These are phyloP conservation scores for Gleditsia sinensis DNA, from an alignment of 306 rosid genomes.

Conservation along the genomic window DNA sequence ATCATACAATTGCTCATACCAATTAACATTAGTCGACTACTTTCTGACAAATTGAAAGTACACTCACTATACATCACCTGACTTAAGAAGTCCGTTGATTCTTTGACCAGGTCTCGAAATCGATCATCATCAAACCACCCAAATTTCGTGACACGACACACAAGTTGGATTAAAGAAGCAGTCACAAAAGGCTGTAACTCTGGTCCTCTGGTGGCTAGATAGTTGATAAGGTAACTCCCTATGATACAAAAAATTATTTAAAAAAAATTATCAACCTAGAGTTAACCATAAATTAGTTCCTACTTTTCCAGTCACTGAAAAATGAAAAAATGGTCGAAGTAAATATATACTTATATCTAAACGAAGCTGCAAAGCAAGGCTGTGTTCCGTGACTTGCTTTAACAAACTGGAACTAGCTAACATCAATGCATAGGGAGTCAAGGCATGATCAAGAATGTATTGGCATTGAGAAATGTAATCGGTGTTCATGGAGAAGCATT, in stretches of 20 bases:
- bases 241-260: slow-evolving; percentile 24
- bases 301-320: slow-evolving; percentile 5
- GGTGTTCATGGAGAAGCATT: slow-evolving; percentile 58
- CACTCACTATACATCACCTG: slow-evolving; percentile 40
- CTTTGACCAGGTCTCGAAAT: slow-evolving; percentile 55
- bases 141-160: slow-evolving; percentile 54
- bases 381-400: slow-evolving; percentile 64
- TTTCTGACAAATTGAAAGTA: neutral
- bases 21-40: neutral
- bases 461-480: slow-evolving; percentile 64
- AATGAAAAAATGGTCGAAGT: neutral
- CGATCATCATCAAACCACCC: slow-evolving; percentile 67
- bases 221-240: slow-evolving; percentile 59
- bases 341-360: slow-evolving; percentile 51
- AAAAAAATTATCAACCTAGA: neutral
- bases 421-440: slow-evolving; percentile 66
- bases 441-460: slow-evolving; percentile 60
- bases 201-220: slow-evolving; percentile 61
- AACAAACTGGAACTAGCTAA: slow-evolving; percentile 62
- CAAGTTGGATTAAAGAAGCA: slow-evolving; percentile 55
- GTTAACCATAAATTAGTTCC: neutral
- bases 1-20: neutral
- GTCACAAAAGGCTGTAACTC: slow-evolving; percentile 61
- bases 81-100: slow-evolving; percentile 51
- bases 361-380: slow-evolving; percentile 57